Evolutionary conservation across 768 basidiomycete genomes (phyloP).

Genomic region (Flagelloscypha sp.): DNA sequence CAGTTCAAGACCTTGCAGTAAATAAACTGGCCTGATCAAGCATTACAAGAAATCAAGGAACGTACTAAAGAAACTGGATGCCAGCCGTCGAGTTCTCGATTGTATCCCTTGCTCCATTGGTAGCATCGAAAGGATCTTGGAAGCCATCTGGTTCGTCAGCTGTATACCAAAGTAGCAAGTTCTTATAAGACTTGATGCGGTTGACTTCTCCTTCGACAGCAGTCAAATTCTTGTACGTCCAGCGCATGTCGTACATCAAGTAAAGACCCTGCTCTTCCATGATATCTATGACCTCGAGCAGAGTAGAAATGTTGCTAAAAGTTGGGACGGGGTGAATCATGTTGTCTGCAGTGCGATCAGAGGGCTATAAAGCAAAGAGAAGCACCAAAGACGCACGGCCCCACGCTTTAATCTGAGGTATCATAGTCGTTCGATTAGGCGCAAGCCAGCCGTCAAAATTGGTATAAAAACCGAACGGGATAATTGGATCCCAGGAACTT

Average conservation of each 20-base stretch:
- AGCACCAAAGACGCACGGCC: slow-evolving; percentile 27
- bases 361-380: slow-evolving; percentile 2
- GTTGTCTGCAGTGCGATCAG: slow-evolving; percentile 10
- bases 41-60: too few species aligned
- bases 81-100: slow-evolving; percentile 47
- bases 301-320: slow-evolving; percentile 49
- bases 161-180: slow-evolving; percentile 68
- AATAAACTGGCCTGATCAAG: slow-evolving; percentile 11
- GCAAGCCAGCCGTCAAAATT: slow-evolving; percentile 47
- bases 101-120: slow-evolving; percentile 34
- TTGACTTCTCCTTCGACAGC: slow-evolving; percentile 64
- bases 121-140: slow-evolving; percentile 57
- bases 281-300: slow-evolving; percentile 52
- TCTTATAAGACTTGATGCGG: slow-evolving; percentile 54
- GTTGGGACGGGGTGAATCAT: slow-evolving; percentile 65
- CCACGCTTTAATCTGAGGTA: slow-evolving; percentile 50
- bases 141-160: slow-evolving; percentile 71
- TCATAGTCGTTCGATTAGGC: slow-evolving; percentile 41
- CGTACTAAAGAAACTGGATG: slow-evolving; percentile 49
- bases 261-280: slow-evolving; percentile 66
- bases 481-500: slow-evolving; percentile 31
- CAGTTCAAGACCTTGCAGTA: slow-evolving; percentile 42
- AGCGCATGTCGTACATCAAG: slow-evolving; percentile 81
- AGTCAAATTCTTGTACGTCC: slow-evolving; percentile 57
- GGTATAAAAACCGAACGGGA: slow-evolving; percentile 74